Base-by-base conservation (phyloP, 2,329 filamentous ascomycete species). In the Pseudopithomyces chartarum region DNA sequence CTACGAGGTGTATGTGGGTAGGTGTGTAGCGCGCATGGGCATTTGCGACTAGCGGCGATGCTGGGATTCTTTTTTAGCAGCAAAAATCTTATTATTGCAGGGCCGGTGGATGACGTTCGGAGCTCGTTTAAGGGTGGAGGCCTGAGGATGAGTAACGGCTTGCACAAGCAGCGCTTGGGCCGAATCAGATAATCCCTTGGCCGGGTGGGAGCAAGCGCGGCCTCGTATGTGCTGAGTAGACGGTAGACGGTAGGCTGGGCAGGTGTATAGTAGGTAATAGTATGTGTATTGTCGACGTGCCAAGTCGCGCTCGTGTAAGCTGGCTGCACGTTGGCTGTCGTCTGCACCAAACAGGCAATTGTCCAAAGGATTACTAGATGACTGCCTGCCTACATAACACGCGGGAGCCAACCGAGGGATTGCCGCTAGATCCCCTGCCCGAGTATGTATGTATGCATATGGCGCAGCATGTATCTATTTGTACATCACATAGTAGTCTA, bases 241-340 rank as follows among this genome's bases (percentile, higher is more conserved):
- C 46, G 32, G 12, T 12, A 4, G n/a, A n/a, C n/a, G 62, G 57
- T 48, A 50, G 52, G 62, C 53, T 50, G 53, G 61, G 60, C 61
- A 54, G 60, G 56, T 58, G 53, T 60, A n/a, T n/a, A n/a, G n/a
- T 17, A 17, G 17, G 15, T 6, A 4, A 15, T n/a, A 40, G 17
- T 17, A 17, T n/a, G 15, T 15, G 5, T n/a, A 19, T n/a, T 19
- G 15, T 10, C 38, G 15, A 40, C 17, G 38, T 40, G 17, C 17
- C 15, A 19, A 40, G 15, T n/a, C 7, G n/a, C 13, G 15, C 15
- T 19, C 38, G 38, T 38, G 34, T n/a, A 38, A n/a, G 34, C 34
- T n/a, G 12, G 34, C 34, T 38, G 12, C 26, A 29, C n/a, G 45
- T 23, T 23, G n/a, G 34, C 15, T 40, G 26, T 8, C 20, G 34